A percentile compares a stretch with the other conserved stretches of the same genome.
These are phyloP conservation scores for Diaporthe sp. DNA, from an alignment of 2,329 filamentous ascomycete genomes.

Conservation along the genomic window DNA sequence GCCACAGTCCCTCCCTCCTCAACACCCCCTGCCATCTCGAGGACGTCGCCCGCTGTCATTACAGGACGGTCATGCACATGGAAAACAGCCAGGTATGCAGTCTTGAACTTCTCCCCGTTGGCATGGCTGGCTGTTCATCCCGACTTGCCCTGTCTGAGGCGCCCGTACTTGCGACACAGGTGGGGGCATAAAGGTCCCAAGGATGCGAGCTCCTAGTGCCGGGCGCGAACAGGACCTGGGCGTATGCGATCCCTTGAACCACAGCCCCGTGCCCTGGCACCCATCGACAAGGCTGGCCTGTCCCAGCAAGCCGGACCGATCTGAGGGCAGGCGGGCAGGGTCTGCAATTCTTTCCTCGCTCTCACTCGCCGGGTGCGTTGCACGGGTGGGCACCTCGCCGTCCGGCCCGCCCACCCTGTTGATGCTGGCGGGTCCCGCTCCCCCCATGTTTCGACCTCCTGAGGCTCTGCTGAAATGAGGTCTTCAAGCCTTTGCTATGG, in stretches of 20 bases:
- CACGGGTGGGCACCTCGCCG: slow-evolving; percentile 26
- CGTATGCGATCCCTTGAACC: slow-evolving; percentile 22
- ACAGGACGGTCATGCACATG: slow-evolving; percentile 13
- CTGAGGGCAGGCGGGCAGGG: background rate
- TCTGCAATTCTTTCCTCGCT: background rate
- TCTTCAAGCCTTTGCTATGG: slow-evolving; percentile 34
- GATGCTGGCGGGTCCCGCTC: slow-evolving; percentile 37
- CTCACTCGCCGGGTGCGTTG: background rate
- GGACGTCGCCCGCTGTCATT: slow-evolving; percentile 15
- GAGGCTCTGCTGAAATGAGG: slow-evolving; percentile 38
- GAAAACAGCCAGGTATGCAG: background rate
- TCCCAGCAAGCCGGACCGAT: slow-evolving; percentile 15
- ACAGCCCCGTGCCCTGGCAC: slow-evolving; percentile 14
- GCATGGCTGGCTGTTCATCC: slow-evolving; percentile 23
- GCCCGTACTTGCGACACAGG: slow-evolving; percentile 29
- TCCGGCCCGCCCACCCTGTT: slow-evolving; percentile 31
- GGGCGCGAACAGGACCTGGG: slow-evolving; percentile 22
- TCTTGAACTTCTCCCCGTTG: background rate
- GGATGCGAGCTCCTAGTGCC: slow-evolving; percentile 27
- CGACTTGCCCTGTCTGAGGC: slow-evolving; percentile 30
- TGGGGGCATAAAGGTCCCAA: slow-evolving; percentile 31
- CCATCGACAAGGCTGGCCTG: slow-evolving; percentile 17
- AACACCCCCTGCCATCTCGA: slow-evolving; percentile 16
- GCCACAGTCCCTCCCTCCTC: background rate
- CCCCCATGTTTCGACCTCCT: slow-evolving; percentile 25